Percentiles rank a stretch among this genome's conserved stretches.
Evolutionary conservation across 202 grass and related monocot species (phyloP).

Genomic region (Carex arenaria): DNA sequence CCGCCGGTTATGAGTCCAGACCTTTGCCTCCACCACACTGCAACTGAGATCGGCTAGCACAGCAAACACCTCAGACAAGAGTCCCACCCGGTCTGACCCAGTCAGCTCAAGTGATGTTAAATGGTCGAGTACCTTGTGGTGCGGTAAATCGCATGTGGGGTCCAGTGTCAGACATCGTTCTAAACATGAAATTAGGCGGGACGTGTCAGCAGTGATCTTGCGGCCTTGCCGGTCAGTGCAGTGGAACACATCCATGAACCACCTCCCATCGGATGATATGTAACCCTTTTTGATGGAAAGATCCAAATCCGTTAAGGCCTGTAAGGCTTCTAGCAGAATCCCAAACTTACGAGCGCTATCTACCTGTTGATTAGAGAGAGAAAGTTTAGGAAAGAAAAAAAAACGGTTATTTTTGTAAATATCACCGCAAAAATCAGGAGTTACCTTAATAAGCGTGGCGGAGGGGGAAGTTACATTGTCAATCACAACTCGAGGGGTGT

Average conservation of each 20-base stretch:
- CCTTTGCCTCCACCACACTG: constrained; percentile 52
- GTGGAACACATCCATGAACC: constrained; percentile 99
- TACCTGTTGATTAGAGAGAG: constrained; percentile 40
- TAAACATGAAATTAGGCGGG: constrained; percentile 41
- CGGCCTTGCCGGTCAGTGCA: constrained; percentile 55
- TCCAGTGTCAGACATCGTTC: constrained; percentile 41
- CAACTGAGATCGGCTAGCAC: constrained; percentile 68
- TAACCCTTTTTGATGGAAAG: constrained; percentile 79
- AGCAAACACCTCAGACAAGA: constrained; percentile 93
- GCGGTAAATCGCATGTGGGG: background rate
- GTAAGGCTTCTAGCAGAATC: constrained; percentile 62
- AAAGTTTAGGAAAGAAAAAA: background rate
- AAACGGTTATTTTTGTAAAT: background rate
- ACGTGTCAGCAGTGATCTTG: constrained; percentile 65
- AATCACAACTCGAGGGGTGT: constrained; percentile 77
- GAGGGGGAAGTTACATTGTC: constrained; percentile 59
- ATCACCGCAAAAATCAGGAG: background rate
- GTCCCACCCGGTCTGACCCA: constrained; percentile 73
- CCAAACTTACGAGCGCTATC: constrained; percentile 86
- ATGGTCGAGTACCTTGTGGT: background rate
- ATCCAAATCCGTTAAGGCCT: constrained; percentile 70
- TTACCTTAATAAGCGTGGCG: constrained; percentile 57
- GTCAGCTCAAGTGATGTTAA: constrained; percentile 65
- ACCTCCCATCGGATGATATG: constrained; percentile 85
- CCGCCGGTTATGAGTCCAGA: constrained; percentile 80